Base-by-base conservation (phyloP, 2,329 filamentous ascomycete genomes). In the Alternaria triticimaculans region DNA sequence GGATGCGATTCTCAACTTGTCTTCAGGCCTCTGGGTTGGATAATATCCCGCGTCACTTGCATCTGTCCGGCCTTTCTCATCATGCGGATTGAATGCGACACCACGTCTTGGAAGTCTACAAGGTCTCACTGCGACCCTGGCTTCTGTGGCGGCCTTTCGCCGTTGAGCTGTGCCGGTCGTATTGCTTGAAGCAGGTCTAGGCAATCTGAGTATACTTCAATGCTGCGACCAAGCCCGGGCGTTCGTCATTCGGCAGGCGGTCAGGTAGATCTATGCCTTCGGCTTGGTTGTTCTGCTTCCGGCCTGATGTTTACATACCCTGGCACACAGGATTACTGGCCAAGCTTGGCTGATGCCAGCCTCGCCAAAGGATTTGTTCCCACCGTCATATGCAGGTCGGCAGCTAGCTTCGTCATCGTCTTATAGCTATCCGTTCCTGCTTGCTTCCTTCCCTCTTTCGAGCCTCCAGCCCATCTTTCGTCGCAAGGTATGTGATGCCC, bases 361-460 rank as follows among this genome's bases (percentile, higher is more conserved):
- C 72, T 64, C 69, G 69, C 67, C 67, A 72, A 60, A 60, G 67
- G 68, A 73, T 69, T 63, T 37, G 56, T 58, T 64, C 60, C 63
- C 70, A 62, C 67, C 63, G 55, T 66, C 59, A 68, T 69, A 69
- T 73, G 69, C 68, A 68, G 62, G 64, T 60, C 62, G 58, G 62
- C 66, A 51, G 62, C 54, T 63, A 69, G 65, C 58, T 60, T 64
- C 51, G 55, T 64, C 64, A 60, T 66, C 62, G 59, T 64, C 63
- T 70, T 76, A 77, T 78, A 77, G 68, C 69, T 70, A 69, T 66
- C 30, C 67, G 59, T 60, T 68, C 66, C 71, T 70, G 64, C 69
- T 62, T 56, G 28, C 45, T 28, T 62, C 54, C 62, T 65, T 57
- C 63, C 55, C 45, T 64, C 60, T 60, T 44, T 66, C 67, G 67